Conservation (phyloP, 306 rosid genomes). For the Cucurbita ficifolia region DNA sequence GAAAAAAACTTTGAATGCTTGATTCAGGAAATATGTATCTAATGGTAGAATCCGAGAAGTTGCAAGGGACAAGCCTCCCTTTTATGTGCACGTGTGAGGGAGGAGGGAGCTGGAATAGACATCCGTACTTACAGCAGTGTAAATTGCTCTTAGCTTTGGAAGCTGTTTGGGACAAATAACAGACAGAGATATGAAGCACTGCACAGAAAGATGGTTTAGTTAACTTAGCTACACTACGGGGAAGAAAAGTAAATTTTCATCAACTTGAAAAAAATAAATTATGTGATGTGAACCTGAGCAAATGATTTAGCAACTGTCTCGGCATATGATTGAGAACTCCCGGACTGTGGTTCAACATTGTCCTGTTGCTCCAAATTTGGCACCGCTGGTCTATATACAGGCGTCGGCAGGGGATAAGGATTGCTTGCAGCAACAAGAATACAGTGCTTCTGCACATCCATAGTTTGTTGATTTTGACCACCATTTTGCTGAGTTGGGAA, state of each 20-base stretch:
- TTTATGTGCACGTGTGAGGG: background rate
- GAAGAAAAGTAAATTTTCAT: background rate
- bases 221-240: background rate
- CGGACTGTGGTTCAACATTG: conserved; percentile 47
- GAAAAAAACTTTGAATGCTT: background rate
- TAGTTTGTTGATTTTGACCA: conserved; percentile 54
- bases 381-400: conserved; percentile 64
- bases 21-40: background rate
- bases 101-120: background rate
- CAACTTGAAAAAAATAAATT: background rate
- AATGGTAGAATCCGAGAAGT: background rate
- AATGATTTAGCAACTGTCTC: conserved; percentile 87
- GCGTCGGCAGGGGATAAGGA: conserved; percentile 84
- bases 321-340: conserved; percentile 60
- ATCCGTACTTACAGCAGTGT: conserved; percentile 52
- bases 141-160: conserved; percentile 59
- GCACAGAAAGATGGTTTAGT: conserved; percentile 22
- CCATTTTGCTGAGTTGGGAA: conserved; percentile 59
- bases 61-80: background rate
- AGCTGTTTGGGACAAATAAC: conserved; percentile 89
- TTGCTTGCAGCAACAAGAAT: conserved; percentile 84
- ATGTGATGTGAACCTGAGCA: conserved; percentile 39
- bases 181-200: conserved; percentile 78
- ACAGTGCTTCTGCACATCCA: conserved; percentile 77
- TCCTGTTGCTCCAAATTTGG: conserved; percentile 69